Base-by-base conservation (phyloP, 116 monocot genomes). In the Dioscorea cayenensis region DNA sequence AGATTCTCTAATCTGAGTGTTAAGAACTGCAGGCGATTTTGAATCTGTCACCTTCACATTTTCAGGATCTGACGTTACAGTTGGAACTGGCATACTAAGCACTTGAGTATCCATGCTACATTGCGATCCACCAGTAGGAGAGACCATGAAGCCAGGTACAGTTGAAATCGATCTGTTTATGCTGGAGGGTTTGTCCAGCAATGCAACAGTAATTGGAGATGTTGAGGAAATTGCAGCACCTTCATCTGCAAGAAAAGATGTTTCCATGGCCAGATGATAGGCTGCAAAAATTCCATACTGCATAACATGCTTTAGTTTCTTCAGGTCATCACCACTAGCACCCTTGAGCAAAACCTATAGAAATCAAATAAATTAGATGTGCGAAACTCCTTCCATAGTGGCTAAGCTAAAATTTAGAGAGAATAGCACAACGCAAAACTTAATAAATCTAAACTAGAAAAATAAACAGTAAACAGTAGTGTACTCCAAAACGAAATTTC, bases 281-380 rank as follows among this genome's bases (percentile, higher is more conserved):
- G 97, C 97, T 49, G 97, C 93, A 83, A 97, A 97, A 58, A 97
- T 75, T 65, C 88, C 97, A 86, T 97, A 93, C 66, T 93, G 93
- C n/a, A 97, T 68, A 63, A 93, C 83, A 83, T 86, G 90, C 76
- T 97, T 97, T 29, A 97, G 79, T 79, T 84, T 93, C 79, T 97
- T 97, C 36, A 97, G 83, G 51, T 90, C 93, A 74, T 85, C 81
- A 58, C 71, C 72, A 61, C 52, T 79, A 60, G 86, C 88, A 66
- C 97, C 97, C 71, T 77, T 97, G 75, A 97, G 88, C 77, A 97
- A 78, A 78, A 97, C 78, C 97, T 97, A 59, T 7, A 38, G 22
- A 62, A 7, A 62, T 23, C 11, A 62, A 62, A 20, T 20, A 9
- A 62, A 62, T 9, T 11, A 55, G 55, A 55, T 55, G 55, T 5